phyloP scores from a whole-genome alignment of 2,329 filamentous ascomycete species.

The Dactylella cylindrospora region DNA sequence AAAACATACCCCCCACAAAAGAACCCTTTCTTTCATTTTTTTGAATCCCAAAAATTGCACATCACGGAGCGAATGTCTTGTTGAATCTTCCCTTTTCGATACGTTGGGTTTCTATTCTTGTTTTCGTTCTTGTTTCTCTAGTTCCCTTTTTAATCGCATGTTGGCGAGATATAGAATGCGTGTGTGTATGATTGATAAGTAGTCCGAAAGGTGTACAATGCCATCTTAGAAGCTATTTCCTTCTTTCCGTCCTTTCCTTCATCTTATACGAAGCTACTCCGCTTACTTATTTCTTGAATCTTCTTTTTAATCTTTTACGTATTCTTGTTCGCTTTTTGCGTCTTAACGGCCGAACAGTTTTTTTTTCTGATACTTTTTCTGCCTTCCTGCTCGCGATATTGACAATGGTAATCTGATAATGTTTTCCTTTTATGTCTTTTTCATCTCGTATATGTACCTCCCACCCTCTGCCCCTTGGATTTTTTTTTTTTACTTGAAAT shows the following conservation, averaged over 20 bases:
- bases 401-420: too few species aligned
- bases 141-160: too few species aligned
- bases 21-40: conserved; percentile 31
- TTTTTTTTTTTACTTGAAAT: too few species aligned
- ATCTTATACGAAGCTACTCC: too few species aligned
- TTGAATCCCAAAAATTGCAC: conserved; percentile 33
- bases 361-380: not conserved
- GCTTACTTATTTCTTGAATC: too few species aligned
- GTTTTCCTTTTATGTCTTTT: too few species aligned
- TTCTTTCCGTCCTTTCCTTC: conserved; percentile 7
- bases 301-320: too few species aligned
- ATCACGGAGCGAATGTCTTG: conserved; percentile 29
- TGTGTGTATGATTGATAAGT: conserved; percentile 38
- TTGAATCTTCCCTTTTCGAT: too few species aligned
- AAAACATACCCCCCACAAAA: conserved; percentile 44
- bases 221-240: conserved; percentile 1
- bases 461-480: too few species aligned
- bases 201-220: conserved; percentile 3
- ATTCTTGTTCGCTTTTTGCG: too few species aligned
- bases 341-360: not conserved
- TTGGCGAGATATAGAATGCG: conserved; percentile 33
- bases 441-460: too few species aligned
- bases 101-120: not conserved
- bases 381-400: not conserved
- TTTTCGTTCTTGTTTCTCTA: too few species aligned